A percentile compares a stretch with the other conserved stretches of the same genome.
phyloP scores from a whole-genome alignment of 192 early-diverging fungal species.

The Globomyces pollinis-pini region DNA sequence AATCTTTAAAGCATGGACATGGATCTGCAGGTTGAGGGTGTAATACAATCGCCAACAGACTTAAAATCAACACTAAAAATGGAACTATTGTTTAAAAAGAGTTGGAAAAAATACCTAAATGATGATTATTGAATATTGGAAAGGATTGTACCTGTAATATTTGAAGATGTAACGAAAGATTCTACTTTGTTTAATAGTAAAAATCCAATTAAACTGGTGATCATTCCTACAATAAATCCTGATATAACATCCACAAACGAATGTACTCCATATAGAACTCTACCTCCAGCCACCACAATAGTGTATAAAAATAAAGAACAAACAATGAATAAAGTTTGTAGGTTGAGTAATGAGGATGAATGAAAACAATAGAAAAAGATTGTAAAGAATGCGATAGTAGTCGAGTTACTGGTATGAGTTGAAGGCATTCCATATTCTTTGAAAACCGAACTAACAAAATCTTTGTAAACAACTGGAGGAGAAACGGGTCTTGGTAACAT shows the following conservation, averaged over 20 bases:
- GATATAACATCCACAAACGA: background rate
- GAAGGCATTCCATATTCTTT: conserved; percentile 5
- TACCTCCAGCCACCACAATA: background rate
- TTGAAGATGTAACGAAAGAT: background rate
- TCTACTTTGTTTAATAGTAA: background rate
- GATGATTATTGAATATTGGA: background rate
- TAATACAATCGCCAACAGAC: background rate
- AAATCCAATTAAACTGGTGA: background rate
- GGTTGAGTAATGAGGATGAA: background rate
- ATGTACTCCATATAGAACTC: background rate
- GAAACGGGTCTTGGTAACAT: background rate
- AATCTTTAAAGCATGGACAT: background rate
- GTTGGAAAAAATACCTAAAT: no score
- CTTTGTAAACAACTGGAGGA: background rate
- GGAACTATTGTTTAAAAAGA: no score
- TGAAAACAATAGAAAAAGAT: background rate
- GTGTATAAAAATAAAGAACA: background rate
- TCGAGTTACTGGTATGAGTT: background rate
- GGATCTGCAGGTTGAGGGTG: background rate
- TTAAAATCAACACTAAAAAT: no score
- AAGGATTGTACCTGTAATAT: background rate
- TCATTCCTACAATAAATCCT: background rate
- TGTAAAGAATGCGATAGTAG: background rate
- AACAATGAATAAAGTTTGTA: background rate
- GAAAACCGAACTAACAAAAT: background rate